These are phyloP conservation scores for Ormosia emarginata DNA, from an alignment of 306 rosid genomes.

Conservation along the genomic window DNA sequence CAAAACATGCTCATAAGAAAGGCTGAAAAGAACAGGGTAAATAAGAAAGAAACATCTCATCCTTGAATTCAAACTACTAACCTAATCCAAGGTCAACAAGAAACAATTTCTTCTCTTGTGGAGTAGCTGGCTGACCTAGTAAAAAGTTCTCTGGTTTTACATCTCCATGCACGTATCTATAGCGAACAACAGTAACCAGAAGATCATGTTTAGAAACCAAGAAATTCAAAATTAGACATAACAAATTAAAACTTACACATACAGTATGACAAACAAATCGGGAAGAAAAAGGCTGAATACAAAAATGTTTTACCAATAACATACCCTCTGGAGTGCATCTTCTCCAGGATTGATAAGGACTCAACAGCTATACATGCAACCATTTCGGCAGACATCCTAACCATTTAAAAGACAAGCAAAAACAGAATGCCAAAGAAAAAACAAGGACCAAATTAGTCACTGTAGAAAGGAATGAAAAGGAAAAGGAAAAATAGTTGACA, in stretches of 20 bases:
- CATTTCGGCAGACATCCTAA: conserved; percentile 93
- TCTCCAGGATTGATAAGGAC: conserved; percentile 89
- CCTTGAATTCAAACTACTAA: conserved; percentile 26
- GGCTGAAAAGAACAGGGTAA: neutral
- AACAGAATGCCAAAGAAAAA: neutral
- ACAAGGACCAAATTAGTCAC: neutral
- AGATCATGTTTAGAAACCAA: neutral
- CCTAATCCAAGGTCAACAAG: conserved; percentile 98
- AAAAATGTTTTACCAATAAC: neutral
- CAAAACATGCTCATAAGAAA: conserved; percentile 9
- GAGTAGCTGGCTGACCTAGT: conserved; percentile 92
- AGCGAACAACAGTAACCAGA: conserved; percentile 6
- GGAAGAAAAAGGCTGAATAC: neutral
- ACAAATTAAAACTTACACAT: neutral
- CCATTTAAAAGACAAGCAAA: neutral
- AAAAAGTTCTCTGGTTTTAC: conserved; percentile 97
- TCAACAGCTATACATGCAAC: conserved; percentile 95
- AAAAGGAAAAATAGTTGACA: neutral
- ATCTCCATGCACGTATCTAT: conserved; percentile 95
- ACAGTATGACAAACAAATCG: neutral
- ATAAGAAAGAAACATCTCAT: conserved; percentile 3
- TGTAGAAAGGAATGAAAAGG: neutral
- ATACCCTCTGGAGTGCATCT: conserved; percentile 89
- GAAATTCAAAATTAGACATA: neutral
- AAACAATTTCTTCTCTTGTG: conserved; percentile 87